Percentiles rank a stretch among this genome's conserved stretches.
These are phyloP conservation scores for Turritis glabra DNA, from an alignment of 345 rosid species.

Conservation along the genomic window DNA sequence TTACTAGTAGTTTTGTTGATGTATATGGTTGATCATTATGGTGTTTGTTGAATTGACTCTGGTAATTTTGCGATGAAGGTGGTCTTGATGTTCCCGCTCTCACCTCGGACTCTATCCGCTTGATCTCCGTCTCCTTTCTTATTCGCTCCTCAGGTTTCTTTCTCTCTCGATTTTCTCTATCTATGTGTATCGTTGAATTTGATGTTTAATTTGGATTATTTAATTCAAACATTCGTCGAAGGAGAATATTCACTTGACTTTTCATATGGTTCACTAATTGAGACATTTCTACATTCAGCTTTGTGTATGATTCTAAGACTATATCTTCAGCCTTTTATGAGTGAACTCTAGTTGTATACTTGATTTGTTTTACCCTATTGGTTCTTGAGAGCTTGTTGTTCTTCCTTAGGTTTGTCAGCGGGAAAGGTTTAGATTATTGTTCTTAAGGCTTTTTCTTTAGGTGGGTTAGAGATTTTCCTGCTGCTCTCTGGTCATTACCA, in stretches of 20 bases:
- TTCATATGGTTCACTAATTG: conserved; percentile 1
- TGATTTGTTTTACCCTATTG: neutral
- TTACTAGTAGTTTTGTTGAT: too few relatives aligned
- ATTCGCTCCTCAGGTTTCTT: conserved; percentile 70
- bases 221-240: conserved; percentile 5
- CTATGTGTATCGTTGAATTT: conserved; percentile 25
- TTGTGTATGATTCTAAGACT: neutral
- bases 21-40: too few relatives aligned
- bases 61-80: too few relatives aligned
- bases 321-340: neutral
- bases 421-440: neutral
- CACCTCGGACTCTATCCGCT: conserved; percentile 51
- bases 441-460: neutral
- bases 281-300: conserved; percentile 4
- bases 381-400: neutral
- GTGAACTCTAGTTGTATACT: neutral
- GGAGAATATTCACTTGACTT: conserved; percentile 6
- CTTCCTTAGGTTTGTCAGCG: neutral
- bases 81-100: too few relatives aligned
- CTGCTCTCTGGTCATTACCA: too few relatives aligned
- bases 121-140: conserved; percentile 65
- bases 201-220: conserved; percentile 17
- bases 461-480: neutral
- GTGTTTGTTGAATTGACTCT: too few relatives aligned
- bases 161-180: neutral